Base-by-base conservation (phyloP, 2,329 filamentous ascomycete genomes). In the Cladophialophora chaetospira region DNA sequence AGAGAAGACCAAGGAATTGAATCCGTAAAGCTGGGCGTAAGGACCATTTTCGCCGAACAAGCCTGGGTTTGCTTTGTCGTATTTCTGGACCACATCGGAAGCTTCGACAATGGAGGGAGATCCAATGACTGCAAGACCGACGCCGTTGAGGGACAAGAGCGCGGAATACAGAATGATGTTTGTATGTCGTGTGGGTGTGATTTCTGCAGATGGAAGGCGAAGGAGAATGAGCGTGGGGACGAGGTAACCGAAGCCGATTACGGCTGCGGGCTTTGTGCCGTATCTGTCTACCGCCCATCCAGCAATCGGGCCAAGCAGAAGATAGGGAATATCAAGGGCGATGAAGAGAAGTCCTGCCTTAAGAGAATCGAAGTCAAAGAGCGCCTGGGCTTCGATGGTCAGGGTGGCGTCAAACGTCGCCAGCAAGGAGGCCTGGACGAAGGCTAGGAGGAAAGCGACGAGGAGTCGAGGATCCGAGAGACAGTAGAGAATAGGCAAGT, bases 21-120 rank as follows among this genome's bases (percentile, higher is more conserved):
- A 72, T 2, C 82, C 84, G 67, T 87, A 88, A 0, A 87, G 73
- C 69, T 88, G 85, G 1, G 84, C 84, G 65, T 86, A 86, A 0
- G 84, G 84, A 3, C 81, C 81, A 3, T 79, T 73, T 1, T 73
- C 69, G 0, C 82, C 80, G 61, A 86, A 86, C 48, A 82, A 72
- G 0, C 76, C 77, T 1, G 74, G 74, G 54, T 86, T 86, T 1
- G 77, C 77, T 43, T 77, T 73, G 58, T 82, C 77, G 63, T 82
- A 85, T 38, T 74, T 77, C 60, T 82, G 77, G 1, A 85, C 76
- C 0, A 85, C 74, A 9, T 73, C 71, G 4, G 81, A 81, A 1
- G 80, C 75, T 67, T 86, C 83, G 15, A 86, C 82, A 6, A 85
- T 76, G 8, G 75, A 75, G 0, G 81, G 77, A 2, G 81, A 77